Evolutionary conservation across 106 monocot species (phyloP), one percentile per base, ranked within the genome.

Genomic region (Cymbidium sinense): DNA sequence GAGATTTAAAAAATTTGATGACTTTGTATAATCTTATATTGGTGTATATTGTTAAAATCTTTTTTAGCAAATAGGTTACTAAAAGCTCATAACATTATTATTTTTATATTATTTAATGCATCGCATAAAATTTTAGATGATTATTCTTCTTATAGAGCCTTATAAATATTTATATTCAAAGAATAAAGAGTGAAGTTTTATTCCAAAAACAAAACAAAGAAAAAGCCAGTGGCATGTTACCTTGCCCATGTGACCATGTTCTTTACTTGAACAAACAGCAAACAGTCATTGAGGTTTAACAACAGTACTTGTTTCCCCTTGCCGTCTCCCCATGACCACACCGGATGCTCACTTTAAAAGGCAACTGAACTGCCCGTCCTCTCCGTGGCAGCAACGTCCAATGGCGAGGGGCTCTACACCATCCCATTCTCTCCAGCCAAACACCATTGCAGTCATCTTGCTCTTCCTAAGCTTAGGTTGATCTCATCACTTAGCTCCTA

Each of bases 391-490:
- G 37, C 67, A 76, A 65, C 21, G n/a, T n/a, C n/a, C n/a, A 72
- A 77, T 77, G 77, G 77, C 76, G 23, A 21, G 41, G 70, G 55
- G 72, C 72, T 70, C 55, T n/a, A 30, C 29, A 50, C 34, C 50
- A 65, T 54, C 18, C 27, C 69, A 64, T n/a, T 35, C 50, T 52
- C 69, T 81, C 74, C 43, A 6, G 34, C 69, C 51, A 20, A 5
- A 43, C 80, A 36, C 61, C 34, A 55, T 43, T 10, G 75, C 65
- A 34, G 43, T 81, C 55, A 25, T 81, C 31, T 75, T 81, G 75
- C 76, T 81, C 20, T 37, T 47, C 75, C 61, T 81, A 64, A 21
- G 65, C 47, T 52, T 50, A 36, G 81, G 76, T 76, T 55, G 10
- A 37, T 18, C 33, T 19, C 43, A 62, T 75, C 34, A 2, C 20